A percentile compares a stretch with the other conserved stretches of the same genome.
These are phyloP conservation scores for Candida tammaniensis DNA, from an alignment of 805 yeast species.

Conservation along the genomic window DNA sequence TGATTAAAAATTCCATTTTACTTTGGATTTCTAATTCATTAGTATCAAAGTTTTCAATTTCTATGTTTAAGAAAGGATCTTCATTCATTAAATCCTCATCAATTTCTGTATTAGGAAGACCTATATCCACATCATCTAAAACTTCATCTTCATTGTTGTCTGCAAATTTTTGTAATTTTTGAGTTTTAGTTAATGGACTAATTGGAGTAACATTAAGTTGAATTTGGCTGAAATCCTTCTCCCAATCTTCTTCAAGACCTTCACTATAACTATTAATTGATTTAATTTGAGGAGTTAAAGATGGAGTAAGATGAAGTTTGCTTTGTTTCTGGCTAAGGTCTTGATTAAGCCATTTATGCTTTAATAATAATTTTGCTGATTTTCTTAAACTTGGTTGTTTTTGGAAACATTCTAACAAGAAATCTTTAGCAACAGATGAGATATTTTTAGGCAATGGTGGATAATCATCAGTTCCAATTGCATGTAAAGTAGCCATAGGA, in stretches of 20 bases:
- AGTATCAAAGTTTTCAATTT: constrained; percentile 37
- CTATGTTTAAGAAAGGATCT: constrained; percentile 40
- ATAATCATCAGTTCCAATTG: constrained; percentile 71
- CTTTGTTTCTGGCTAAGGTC: neutral
- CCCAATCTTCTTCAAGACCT: constrained; percentile 34
- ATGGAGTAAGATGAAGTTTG: constrained; percentile 1
- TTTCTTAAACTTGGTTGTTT: constrained; percentile 61
- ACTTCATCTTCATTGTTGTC: constrained; percentile 18
- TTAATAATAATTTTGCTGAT: constrained; percentile 51
- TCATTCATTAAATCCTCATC: constrained; percentile 3
- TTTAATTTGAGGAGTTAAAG: constrained; percentile 9
- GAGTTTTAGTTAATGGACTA: constrained; percentile 18
- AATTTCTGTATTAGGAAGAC: no score
- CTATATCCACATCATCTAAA: no score
- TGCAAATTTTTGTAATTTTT: constrained; percentile 28
- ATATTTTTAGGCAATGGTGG: constrained; percentile 64
- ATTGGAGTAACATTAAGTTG: constrained; percentile 4
- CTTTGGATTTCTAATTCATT: constrained; percentile 39
- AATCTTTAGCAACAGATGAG: constrained; percentile 47
- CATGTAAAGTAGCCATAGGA: constrained; percentile 79
- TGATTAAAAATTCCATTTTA: constrained; percentile 36
- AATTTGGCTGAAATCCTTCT: constrained; percentile 25
- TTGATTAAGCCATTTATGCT: constrained; percentile 59
- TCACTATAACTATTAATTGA: constrained; percentile 28
- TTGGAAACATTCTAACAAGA: constrained; percentile 66